Evolutionary conservation across 2,329 filamentous ascomycete species (phyloP), one percentile per base, ranked within the genome.

Genomic region (Xylariaceae sp.): DNA sequence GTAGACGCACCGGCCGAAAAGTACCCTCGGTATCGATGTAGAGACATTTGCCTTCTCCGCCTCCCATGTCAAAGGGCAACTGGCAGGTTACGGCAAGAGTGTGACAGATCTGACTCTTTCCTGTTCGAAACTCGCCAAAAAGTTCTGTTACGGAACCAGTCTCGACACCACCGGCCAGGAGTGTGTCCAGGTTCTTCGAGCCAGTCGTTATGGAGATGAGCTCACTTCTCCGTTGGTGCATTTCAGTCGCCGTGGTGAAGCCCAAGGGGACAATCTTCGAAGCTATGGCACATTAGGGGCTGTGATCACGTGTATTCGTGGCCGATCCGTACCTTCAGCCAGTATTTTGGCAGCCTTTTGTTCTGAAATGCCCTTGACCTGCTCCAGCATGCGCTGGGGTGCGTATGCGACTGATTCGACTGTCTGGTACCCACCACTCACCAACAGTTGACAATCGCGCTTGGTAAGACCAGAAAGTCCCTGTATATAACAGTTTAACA

Each of bases 11-110:
- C 0, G 94, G 95, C 65, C 92, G 86, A 73, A 99, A 99, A 1
- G 94, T 99, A 61, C 94, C 95, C 74, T 99, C 94, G 0, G 94
- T 99, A 69, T 99, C 94, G 66, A 99, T 99, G 71, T 99, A 99
- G 53, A 99, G 81, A 71, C 95, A 99, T 73, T 99, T 99, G 51
- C 94, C 94, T 76, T 99, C 94, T 35, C 95, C 94, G 58, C 94
- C 94, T 56, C 94, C 95, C 93, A 97, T 97, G 72, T 99, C 94
- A 72, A 99, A 97, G 1, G 94, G 94, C 49, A 99, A 75, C 74
- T 99, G 94, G 72, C 95, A 99, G 51, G 94, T 99, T 35, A 99
- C 94, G 0, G 95, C 94, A n/a, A 99, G 81, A 0, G 94, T 99
- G 73, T 99, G 95, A 69, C 94, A 99, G 59, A 99, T 93, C 75